Percentiles rank a stretch among this genome's conserved stretches.
Evolutionary conservation across 345 rosid genomes (phyloP).

Genomic region (Litchi chinensis): DNA sequence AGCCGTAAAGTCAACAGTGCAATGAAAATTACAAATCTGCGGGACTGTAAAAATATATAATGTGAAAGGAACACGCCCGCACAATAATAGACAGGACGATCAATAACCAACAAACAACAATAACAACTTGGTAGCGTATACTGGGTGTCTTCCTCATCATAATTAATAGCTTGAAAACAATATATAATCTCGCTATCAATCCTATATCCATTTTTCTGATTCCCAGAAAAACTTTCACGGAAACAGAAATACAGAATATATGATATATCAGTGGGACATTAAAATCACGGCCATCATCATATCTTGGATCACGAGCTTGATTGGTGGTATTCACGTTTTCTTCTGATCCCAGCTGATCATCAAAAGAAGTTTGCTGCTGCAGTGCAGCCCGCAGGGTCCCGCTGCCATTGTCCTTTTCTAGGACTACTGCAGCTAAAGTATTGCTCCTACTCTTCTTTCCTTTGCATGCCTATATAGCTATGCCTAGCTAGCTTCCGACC

Average conservation of each 20-base stretch:
- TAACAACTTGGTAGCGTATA: not conserved
- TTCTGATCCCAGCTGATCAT: not conserved
- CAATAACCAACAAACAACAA: not conserved
- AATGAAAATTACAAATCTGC: not conserved
- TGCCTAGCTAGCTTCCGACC: not conserved
- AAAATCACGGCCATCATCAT: not conserved
- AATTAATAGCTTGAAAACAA: not conserved
- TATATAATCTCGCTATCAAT: not conserved
- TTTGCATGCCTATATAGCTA: not conserved
- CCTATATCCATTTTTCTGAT: not conserved
- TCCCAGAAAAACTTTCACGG: not conserved
- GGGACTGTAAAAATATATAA: not conserved
- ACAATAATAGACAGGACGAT: not conserved
- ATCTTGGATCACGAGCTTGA: conserved; percentile 41
- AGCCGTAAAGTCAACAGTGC: not conserved
- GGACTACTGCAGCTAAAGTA: conserved; percentile 3
- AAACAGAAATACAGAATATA: conserved; percentile 13
- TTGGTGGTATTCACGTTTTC: conserved; percentile 38
- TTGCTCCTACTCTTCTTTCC: not conserved
- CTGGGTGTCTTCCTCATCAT: not conserved
- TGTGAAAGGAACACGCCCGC: not conserved
- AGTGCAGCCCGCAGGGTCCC: conserved; percentile 13
- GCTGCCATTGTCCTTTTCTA: conserved; percentile 22
- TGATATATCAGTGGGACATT: conserved; percentile 14
- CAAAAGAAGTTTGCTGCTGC: not conserved